Base-by-base conservation (phyloP, 2,329 filamentous ascomycete species). In the Aspergillus puulaauensis region DNA sequence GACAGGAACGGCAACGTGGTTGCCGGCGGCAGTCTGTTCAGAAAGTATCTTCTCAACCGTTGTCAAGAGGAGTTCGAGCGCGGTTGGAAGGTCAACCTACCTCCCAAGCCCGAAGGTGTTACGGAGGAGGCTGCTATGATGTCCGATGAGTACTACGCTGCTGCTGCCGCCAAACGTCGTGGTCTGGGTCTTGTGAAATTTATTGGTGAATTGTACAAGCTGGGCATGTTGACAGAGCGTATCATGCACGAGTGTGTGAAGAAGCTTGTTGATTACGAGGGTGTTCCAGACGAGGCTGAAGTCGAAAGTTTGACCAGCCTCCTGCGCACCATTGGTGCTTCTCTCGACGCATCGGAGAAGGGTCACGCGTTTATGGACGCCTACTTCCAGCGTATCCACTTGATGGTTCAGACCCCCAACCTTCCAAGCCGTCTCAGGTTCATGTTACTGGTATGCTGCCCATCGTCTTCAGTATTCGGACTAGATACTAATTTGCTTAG, bases 231-330 rank as follows among this genome's bases (percentile, higher is more conserved):
- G 76, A 99, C 95, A 61, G 91, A 97, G 76, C 90, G 93, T 75
- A 99, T 99, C 79, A 99, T 99, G 95, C 93, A 99, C 81, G 91
- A 97, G 78, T 99, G 95, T 84, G 92, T 99, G 27, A 89, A 92
- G 80, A 96, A 96, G 78, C 85, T 99, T 63, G 90, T 99, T 65
- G 93, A 99, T 78, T 98, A 96, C 77, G 89, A 93, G 71, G 92
- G 91, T 61, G 81, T 91, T 60, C 95, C 95, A 45, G 95, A 99
- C 68, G 95, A 99, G 79, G 90, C 93, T 54, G 93, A 97, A 75
- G 89, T 99, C 60, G 95, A 99, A 82, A 96, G 91, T 66, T 86
- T 99, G 76, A 92, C 89, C 69, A 97, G 96, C 79, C 83, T 99
- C 62, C 85, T 99, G 61, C 87, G 89, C 66, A 96, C 95, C 40